Evolutionary conservation across 495 filamentous ascomycete genomes (phyloP).

Genomic region (Saxophila tyrrhenica): DNA sequence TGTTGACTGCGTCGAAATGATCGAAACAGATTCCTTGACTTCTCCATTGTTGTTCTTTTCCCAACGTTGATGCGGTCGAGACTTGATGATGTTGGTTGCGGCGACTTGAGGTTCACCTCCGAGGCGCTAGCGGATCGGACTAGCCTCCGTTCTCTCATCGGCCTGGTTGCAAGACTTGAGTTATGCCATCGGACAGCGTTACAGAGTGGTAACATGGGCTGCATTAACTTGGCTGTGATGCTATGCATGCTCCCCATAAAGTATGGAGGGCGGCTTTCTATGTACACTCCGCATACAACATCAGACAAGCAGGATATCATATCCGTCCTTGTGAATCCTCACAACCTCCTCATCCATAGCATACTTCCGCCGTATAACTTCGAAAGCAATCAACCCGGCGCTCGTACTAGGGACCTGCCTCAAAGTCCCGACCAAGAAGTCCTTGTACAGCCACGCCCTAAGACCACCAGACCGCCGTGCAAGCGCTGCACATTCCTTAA

Average conservation of each 20-base stretch:
- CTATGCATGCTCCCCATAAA: too few relatives aligned
- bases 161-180: too few relatives aligned
- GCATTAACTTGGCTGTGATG: too few relatives aligned
- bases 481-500: conserved; percentile 52
- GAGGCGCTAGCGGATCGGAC: background rate
- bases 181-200: too few relatives aligned
- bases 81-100: background rate
- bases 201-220: too few relatives aligned
- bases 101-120: background rate
- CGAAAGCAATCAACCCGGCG: conserved; percentile 81
- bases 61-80: background rate
- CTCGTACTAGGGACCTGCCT: conserved; percentile 80
- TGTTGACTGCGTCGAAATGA: background rate
- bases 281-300: too few relatives aligned
- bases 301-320: conserved; percentile 55
- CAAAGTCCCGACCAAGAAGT: conserved; percentile 63
- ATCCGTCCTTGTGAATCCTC: conserved; percentile 54
- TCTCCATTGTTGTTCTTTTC: background rate
- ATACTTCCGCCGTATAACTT: conserved; percentile 72
- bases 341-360: conserved; percentile 55
- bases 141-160: too few relatives aligned
- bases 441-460: conserved; percentile 62
- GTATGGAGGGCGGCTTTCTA: too few relatives aligned
- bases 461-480: conserved; percentile 53
- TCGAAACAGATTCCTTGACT: background rate